Evolutionary conservation across 2,329 filamentous ascomycete genomes (phyloP).

Genomic region (Cladosporium sp.): DNA sequence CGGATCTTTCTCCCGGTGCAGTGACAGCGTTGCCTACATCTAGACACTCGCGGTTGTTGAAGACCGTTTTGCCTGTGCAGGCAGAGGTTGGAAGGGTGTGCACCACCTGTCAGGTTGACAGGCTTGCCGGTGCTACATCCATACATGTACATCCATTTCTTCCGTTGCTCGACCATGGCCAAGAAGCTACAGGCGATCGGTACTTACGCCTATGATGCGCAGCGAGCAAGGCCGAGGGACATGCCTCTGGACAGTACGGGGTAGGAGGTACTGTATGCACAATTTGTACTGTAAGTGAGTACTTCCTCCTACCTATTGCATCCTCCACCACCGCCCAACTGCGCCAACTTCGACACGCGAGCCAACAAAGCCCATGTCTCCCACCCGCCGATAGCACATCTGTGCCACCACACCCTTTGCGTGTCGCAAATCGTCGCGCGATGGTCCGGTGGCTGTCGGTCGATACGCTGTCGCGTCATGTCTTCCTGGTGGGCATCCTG

Average conservation of each 20-base stretch:
- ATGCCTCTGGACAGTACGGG: too few relatives aligned
- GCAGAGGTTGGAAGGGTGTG: neutral
- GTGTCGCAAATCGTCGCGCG: neutral
- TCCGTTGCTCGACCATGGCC: too few relatives aligned
- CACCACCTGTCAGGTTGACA: neutral
- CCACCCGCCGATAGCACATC: neutral
- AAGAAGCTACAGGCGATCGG: conserved; percentile 9
- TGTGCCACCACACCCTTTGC: conserved; percentile 6
- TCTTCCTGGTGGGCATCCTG: conserved; percentile 4
- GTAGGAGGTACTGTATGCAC: too few relatives aligned
- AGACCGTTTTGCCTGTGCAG: too few relatives aligned
- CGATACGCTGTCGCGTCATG: neutral
- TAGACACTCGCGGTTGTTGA: too few relatives aligned
- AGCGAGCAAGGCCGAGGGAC: conserved; percentile 7
- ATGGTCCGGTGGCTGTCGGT: neutral
- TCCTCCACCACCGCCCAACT: too few relatives aligned
- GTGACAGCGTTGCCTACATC: neutral
- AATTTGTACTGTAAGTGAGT: too few relatives aligned
- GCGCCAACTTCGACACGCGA: too few relatives aligned
- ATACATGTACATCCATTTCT: too few relatives aligned
- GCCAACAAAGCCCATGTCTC: too few relatives aligned
- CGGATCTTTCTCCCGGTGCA: neutral
- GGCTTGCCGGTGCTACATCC: too few relatives aligned
- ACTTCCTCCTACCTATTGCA: neutral
- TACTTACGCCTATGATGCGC: conserved; percentile 4